Base-by-base conservation (phyloP, 1,284 basidiomycete species). In the Moesziomyces aphidis region DNA sequence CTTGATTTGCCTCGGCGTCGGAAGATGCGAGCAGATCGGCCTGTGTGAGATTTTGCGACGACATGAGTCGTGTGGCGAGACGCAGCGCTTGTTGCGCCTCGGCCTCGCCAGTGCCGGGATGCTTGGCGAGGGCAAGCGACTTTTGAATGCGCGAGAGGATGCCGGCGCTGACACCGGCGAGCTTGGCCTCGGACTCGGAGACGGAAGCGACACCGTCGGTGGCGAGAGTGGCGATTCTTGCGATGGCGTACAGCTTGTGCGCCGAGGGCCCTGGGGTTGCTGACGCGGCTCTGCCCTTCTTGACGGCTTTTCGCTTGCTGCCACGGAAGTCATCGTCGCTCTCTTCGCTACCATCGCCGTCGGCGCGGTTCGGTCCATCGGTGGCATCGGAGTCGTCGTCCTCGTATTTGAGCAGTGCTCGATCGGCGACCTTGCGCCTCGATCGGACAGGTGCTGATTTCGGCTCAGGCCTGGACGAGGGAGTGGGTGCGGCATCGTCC, bases 121-220 rank as follows among this genome's bases (percentile, higher is more conserved):
- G 74, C 39, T 73, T 61, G 45, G 74, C 74, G 23, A 77, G 71
- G 0, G 63, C 64, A 19, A 77, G 57, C n/a, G 72, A 71, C 31
- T 77, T 77, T 26, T 63, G 61, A 48, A 77, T 77, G 21, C 74
- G 66, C n/a, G 66, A 69, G 19, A 77, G 60, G 45, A 77, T 67
- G 44, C 70, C 70, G 3, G 63, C 19, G 52, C 34, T 61, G 42
- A 77, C 60, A 15, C 39, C 26, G 42, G 62, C 62, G 9, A 77
- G 68, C 31, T 71, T 77, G 36, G 57, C 55, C 24, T 59, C 55
- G 17, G 61, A 61, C 44, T 66, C 53, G 7, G 53, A 51, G 19
- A 45, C 47, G 1, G 61, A 70, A 5, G 42, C 55, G 7, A 57
- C 60, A 19, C 56, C 63, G 43, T 75, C 73, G 13, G 68, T 75